These are phyloP conservation scores for Coix lacrymajobi DNA, from an alignment of 176 grass and related monocot genomes.

Conservation along the genomic window DNA sequence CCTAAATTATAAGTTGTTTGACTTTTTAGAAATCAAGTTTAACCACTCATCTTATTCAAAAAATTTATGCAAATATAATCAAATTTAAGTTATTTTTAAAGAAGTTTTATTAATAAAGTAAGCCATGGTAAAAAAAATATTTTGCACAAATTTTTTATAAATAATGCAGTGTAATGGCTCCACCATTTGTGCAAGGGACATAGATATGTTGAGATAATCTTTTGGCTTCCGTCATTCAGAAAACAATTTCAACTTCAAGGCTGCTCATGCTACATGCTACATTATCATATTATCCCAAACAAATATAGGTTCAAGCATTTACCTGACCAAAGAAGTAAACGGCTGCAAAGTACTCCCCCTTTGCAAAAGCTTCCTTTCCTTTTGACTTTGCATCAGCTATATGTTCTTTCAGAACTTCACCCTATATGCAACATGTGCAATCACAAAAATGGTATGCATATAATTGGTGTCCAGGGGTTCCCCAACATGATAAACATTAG, in stretches of 20 bases:
- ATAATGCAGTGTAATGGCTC: neutral
- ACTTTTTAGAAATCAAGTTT: too few species aligned
- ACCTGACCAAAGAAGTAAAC: neutral
- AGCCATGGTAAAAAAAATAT: too few species aligned
- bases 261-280: neutral
- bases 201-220: neutral
- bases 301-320: neutral
- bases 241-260: neutral
- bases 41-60: too few species aligned
- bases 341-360: neutral
- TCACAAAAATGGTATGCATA: neutral
- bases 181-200: neutral
- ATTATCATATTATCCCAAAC: neutral
- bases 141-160: too few species aligned
- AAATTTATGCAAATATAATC: too few species aligned
- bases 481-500: neutral
- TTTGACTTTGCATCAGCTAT: neutral
- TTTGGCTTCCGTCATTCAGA: neutral
- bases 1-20: too few species aligned
- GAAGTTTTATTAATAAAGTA: too few species aligned
- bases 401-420: neutral
- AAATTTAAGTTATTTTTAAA: too few species aligned
- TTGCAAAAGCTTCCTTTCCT: conserved; percentile 13
- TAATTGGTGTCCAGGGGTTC: neutral
- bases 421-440: neutral